Evolutionary conservation across 2,329 filamentous ascomycete species (phyloP).

Genomic region (Colletotrichum cuscutae): DNA sequence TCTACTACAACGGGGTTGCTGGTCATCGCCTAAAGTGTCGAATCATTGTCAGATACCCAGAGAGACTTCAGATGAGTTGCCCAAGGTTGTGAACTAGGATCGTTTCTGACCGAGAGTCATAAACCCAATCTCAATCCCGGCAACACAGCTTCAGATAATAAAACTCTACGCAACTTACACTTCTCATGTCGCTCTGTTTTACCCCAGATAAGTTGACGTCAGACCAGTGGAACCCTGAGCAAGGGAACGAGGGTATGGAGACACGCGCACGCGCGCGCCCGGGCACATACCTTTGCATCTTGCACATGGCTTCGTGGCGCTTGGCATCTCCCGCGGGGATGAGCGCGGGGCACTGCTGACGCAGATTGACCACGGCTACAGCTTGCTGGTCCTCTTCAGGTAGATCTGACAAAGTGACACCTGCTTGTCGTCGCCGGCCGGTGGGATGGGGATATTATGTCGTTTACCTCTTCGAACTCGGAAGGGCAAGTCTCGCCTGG

Average conservation of each 20-base stretch:
- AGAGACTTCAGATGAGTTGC: background rate
- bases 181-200: constrained; percentile 39
- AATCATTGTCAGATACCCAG: background rate
- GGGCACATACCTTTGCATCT: constrained; percentile 39
- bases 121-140: background rate
- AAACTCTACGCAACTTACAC: constrained; percentile 32
- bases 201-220: constrained; percentile 11
- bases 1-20: constrained; percentile 47
- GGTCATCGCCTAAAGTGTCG: constrained; percentile 47
- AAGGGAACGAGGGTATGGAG: background rate
- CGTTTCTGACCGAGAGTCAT: background rate
- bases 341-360: constrained; percentile 8
- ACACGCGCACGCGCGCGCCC: background rate
- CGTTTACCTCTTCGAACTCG: background rate
- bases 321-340: constrained; percentile 36
- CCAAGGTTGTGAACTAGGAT: background rate
- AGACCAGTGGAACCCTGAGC: background rate
- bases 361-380: constrained; percentile 4
- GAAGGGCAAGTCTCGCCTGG: constrained; percentile 21
- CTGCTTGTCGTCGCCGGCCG: background rate
- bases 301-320: constrained; percentile 38
- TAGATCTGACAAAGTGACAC: background rate
- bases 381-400: background rate
- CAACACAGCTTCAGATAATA: background rate
- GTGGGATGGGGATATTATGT: background rate